phyloP scores from a whole-genome alignment of 257 asterid genomes.

The Phtheirospermum japonicum region DNA sequence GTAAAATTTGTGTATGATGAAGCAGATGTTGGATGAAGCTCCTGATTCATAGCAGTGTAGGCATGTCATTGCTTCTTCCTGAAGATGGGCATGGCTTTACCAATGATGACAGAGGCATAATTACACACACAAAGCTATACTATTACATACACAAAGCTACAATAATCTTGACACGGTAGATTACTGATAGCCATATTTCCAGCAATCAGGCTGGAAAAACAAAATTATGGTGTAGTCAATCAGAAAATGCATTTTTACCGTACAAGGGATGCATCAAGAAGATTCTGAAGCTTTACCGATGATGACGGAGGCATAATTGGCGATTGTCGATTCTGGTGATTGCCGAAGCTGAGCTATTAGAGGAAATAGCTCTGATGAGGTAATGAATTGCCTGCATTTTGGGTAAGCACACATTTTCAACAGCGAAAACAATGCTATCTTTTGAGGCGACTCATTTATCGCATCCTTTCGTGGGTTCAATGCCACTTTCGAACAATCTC shows the following conservation, averaged over 20 bases:
- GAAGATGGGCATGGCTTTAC: too few species aligned
- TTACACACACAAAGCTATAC: too few species aligned
- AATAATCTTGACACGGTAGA: background rate
- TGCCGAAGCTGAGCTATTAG: slow-evolving; percentile 74
- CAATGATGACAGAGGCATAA: too few species aligned
- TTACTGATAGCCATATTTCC: slow-evolving; percentile 7
- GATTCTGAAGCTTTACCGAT: slow-evolving; percentile 63
- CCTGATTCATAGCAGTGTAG: too few species aligned
- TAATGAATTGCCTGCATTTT: slow-evolving; percentile 73
- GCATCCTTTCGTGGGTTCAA: slow-evolving; percentile 74
- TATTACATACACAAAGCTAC: background rate
- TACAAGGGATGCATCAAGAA: slow-evolving; percentile 24
- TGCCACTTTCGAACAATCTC: slow-evolving; percentile 71
- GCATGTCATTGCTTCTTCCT: too few species aligned
- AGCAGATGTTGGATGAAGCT: too few species aligned
- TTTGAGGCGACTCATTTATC: slow-evolving; percentile 77
- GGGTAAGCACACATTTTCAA: slow-evolving; percentile 95
- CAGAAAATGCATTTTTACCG: slow-evolving; percentile 4
- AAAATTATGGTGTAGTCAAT: background rate
- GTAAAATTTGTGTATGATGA: too few species aligned
- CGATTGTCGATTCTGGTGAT: slow-evolving; percentile 85
- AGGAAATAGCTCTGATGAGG: slow-evolving; percentile 72
- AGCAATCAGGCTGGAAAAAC: background rate
- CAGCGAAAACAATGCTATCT: slow-evolving; percentile 80
- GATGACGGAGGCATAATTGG: slow-evolving; percentile 76